These are phyloP conservation scores for Penicillium cosmopolitanum DNA, from an alignment of 495 filamentous ascomycete species.

Conservation along the genomic window DNA sequence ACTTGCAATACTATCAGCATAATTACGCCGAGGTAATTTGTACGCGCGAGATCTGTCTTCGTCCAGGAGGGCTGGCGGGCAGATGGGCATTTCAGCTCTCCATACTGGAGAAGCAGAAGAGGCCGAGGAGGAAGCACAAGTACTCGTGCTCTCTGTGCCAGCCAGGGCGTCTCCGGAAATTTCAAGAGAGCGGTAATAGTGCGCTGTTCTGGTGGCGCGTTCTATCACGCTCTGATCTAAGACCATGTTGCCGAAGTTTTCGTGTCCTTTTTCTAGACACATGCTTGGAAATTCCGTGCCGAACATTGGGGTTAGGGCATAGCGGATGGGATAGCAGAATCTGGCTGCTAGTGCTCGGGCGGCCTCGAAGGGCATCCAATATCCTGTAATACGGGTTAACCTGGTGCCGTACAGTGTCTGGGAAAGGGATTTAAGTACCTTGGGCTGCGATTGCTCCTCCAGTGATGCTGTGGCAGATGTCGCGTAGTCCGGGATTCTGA, in stretches of 20 bases:
- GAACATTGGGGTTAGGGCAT: slow-evolving; percentile 85
- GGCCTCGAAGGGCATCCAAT: slow-evolving; percentile 92
- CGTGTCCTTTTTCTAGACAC: slow-evolving; percentile 64
- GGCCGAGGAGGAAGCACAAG: neutral
- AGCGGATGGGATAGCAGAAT: slow-evolving; percentile 85
- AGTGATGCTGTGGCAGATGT: slow-evolving; percentile 92
- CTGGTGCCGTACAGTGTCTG: neutral
- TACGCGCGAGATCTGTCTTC: slow-evolving; percentile 20
- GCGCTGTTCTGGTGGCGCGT: neutral
- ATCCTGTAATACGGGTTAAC: slow-evolving; percentile 60
- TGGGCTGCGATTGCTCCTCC: slow-evolving; percentile 88
- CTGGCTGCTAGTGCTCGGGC: slow-evolving; percentile 83
- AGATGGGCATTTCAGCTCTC: neutral
- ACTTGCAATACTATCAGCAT: slow-evolving; percentile 28
- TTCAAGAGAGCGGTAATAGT: neutral
- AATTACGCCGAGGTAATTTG: slow-evolving; percentile 22
- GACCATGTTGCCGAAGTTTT: neutral
- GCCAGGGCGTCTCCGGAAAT: neutral
- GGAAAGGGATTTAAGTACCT: slow-evolving; percentile 54
- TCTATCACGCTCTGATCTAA: slow-evolving; percentile 1
- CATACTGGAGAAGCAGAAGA: neutral
- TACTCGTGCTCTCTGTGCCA: neutral
- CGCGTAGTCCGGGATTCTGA: slow-evolving; percentile 76
- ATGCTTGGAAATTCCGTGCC: slow-evolving; percentile 73
- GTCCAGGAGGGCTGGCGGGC: neutral